Evolutionary conservation across 768 basidiomycete genomes (phyloP).

Genomic region (Cyathus striatus): DNA sequence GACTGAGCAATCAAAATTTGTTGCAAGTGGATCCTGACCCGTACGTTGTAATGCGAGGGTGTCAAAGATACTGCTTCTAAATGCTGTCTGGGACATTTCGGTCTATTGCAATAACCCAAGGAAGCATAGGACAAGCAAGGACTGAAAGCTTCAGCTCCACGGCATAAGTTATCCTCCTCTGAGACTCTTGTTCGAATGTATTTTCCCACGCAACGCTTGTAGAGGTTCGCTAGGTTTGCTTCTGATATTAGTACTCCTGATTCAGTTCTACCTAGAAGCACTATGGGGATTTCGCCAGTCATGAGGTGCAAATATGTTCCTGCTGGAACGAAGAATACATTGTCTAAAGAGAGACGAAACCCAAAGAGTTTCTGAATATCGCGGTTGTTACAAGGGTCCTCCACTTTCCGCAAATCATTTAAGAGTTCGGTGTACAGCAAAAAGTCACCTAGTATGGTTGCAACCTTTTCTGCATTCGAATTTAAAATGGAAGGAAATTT

Average conservation of each 20-base stretch:
- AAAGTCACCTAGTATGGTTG: constrained; percentile 26
- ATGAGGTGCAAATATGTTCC: constrained; percentile 18
- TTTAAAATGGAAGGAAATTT: constrained; percentile 17
- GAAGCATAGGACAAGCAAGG: neutral
- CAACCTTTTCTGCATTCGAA: constrained; percentile 17
- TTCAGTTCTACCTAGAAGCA: constrained; percentile 2
- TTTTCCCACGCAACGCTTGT: neutral
- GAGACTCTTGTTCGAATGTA: neutral
- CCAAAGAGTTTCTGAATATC: constrained; percentile 28
- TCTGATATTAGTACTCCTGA: constrained; percentile 9
- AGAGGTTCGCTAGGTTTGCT: constrained; percentile 4
- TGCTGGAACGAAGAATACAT: constrained; percentile 18
- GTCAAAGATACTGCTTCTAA: neutral
- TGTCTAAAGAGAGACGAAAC: constrained; percentile 18
- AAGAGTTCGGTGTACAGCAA: constrained; percentile 26
- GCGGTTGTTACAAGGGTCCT: constrained; percentile 17
- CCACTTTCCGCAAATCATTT: constrained; percentile 16
- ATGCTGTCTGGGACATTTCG: neutral
- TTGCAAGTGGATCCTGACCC: neutral
- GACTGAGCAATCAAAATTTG: neutral
- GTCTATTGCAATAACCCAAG: neutral
- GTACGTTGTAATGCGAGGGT: neutral
- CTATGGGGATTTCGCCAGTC: neutral
- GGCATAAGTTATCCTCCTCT: neutral
- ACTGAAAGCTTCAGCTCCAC: neutral